Percentiles rank a stretch among this genome's conserved stretches.
Evolutionary conservation across 495 filamentous ascomycete species (phyloP).

Genomic region (Penicillium pancosmium): DNA sequence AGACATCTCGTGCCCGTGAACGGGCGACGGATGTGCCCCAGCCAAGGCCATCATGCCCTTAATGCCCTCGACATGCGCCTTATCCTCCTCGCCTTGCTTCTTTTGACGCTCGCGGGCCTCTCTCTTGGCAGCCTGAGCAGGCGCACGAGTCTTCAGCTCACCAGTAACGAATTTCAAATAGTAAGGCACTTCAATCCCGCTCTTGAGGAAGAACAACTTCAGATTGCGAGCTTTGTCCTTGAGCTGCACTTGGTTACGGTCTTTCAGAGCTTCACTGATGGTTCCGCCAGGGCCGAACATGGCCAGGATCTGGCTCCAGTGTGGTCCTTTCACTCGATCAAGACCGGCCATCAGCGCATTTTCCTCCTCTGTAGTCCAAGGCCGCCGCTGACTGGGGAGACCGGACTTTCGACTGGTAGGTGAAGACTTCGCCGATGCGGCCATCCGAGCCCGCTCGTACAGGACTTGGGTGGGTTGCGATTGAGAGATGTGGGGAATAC

Average conservation of each 20-base stretch:
- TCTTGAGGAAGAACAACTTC: conserved; percentile 95
- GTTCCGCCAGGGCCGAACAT: conserved; percentile 85
- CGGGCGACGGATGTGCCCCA: conserved; percentile 45
- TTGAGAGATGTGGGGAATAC: conserved; percentile 66
- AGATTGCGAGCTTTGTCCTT: conserved; percentile 96
- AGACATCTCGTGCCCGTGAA: conserved; percentile 47
- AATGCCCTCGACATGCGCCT: conserved; percentile 70
- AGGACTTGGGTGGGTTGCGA: conserved; percentile 75
- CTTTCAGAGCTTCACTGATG: conserved; percentile 83
- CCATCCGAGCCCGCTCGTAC: conserved; percentile 80
- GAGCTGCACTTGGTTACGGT: conserved; percentile 91
- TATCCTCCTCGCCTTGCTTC: conserved; percentile 68
- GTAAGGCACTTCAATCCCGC: conserved; percentile 87
- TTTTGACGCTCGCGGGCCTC: conserved; percentile 75
- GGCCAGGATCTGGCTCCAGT: conserved; percentile 93
- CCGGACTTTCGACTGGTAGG: conserved; percentile 74
- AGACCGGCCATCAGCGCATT: conserved; percentile 90
- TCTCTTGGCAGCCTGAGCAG: conserved; percentile 76
- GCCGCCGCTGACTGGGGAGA: conserved; percentile 79
- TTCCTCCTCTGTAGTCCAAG: conserved; percentile 91
- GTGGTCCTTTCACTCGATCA: conserved; percentile 88
- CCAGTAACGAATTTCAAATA: conserved; percentile 91
- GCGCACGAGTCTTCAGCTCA: conserved; percentile 90
- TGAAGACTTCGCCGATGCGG: conserved; percentile 77
- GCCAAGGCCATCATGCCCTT: conserved; percentile 69